These are phyloP conservation scores for Alternaria gansuensis DNA, from an alignment of 2,329 filamentous ascomycete species.

Conservation along the genomic window DNA sequence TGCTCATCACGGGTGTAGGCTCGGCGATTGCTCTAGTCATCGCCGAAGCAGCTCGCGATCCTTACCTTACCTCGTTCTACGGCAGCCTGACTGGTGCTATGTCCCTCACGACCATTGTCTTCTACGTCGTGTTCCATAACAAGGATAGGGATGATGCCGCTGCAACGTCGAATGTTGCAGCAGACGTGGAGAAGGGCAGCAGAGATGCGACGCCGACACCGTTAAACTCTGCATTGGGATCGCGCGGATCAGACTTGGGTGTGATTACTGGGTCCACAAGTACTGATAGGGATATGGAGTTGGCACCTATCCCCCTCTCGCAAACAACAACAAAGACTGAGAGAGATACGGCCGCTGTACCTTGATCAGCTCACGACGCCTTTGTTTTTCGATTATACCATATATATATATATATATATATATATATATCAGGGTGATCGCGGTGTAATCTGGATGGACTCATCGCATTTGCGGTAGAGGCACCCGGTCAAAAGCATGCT, in stretches of 20 bases:
- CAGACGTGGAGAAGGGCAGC: background rate
- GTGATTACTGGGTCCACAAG: background rate
- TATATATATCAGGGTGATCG: background rate
- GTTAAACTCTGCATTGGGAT: background rate
- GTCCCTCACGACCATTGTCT: slow-evolving; percentile 33
- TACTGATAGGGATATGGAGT: background rate
- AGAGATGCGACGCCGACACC: background rate
- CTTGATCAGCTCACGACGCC: background rate
- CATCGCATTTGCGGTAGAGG: background rate
- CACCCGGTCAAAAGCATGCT: background rate
- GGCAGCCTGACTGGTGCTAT: slow-evolving; percentile 36
- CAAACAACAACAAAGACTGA: background rate
- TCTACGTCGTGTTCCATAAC: slow-evolving; percentile 38
- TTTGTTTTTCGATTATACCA: background rate
- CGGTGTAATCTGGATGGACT: background rate
- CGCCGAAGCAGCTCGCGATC: slow-evolving; percentile 44
- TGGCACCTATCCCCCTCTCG: background rate
- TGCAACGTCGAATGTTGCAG: background rate
- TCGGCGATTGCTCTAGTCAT: slow-evolving; percentile 45
- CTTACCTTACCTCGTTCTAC: slow-evolving; percentile 43
- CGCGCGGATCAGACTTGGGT: background rate
- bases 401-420: background rate
- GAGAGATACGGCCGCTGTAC: background rate
- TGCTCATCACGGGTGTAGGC: slow-evolving; percentile 46
- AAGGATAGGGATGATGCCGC: slow-evolving; percentile 25